Evolutionary conservation across 2,329 filamentous ascomycete species (phyloP), one percentile per base, ranked within the genome.

Genomic region (Penicillium glabrum): DNA sequence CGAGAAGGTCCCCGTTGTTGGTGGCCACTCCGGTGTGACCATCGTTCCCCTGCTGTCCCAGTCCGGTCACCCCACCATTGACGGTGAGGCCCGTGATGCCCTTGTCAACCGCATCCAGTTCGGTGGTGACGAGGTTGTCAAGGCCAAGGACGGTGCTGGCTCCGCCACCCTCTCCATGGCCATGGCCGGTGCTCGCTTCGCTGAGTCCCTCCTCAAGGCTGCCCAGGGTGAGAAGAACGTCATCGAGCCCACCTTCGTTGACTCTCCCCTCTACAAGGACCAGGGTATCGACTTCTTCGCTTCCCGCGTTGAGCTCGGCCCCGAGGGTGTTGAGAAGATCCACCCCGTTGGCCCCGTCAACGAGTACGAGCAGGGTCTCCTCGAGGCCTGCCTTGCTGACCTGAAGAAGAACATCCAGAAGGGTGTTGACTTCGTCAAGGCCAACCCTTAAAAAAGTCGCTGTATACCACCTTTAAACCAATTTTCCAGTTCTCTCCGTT

Each of bases 91-190:
- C 73, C 84, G 86, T 60, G 85, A 87, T 65, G 84, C 85, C 61
- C 91, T 98, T 72, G 83, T 98, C 80, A 87, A 93, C 79, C 93
- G 95, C 77, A 95, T 98, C 73, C 93, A 98, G 83, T 98, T 98
- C 78, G 93, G 95, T 79, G 93, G 93, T 84, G 93, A 98, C 78
- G 93, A 98, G 88, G 93, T 98, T 68, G 93, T 98, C 82, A 86
- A 97, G 87, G 95, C 93, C 80, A 98, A 98, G 90, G 93, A 93
- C 76, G 95, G 93, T 79, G 92, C 93, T 72, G 93, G 93, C 71
- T 97, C 92, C 68, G 93, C 93, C 76, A 98, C 93, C 64, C 90
- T 98, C 70, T 97, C 92, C 82, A 99, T 99, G 93, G 93, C 93
- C 73, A 93, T 96, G 86, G 93, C 93, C 67, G 93, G 93, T 81